These are phyloP conservation scores for Pachysandra terminalis DNA, from an alignment of 164 flowering plant genomes.

Conservation along the genomic window DNA sequence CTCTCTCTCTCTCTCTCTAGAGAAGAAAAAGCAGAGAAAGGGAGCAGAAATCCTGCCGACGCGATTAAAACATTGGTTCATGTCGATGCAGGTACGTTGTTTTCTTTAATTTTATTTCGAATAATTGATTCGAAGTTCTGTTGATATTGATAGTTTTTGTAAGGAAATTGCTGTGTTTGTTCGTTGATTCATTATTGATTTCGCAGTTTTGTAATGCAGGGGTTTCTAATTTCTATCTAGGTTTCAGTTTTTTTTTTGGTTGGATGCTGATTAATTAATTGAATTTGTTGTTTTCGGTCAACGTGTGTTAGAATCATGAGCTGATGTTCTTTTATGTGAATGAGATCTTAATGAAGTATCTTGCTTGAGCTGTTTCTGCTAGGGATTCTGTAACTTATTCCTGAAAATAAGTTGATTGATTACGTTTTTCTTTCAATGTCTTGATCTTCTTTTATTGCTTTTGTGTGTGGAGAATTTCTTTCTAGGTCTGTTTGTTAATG, in stretches of 20 bases:
- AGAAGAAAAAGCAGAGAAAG: background rate
- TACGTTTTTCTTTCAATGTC: background rate
- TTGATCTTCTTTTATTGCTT: background rate
- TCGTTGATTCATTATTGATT: background rate
- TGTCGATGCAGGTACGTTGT: background rate
- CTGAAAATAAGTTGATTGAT: background rate
- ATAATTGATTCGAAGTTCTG: background rate
- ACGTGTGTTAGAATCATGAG: background rate
- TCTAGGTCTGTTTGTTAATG: background rate
- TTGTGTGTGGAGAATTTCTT: background rate
- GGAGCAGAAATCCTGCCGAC: background rate
- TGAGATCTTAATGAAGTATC: background rate
- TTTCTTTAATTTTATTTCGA: too few species aligned
- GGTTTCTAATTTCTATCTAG: too few species aligned
- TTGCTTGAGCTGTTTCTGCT: background rate
- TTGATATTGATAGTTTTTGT: background rate
- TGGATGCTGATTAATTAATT: too few species aligned
- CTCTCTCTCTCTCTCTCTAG: too few species aligned
- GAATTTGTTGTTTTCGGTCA: background rate
- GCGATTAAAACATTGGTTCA: background rate
- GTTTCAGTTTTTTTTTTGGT: too few species aligned
- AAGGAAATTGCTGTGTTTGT: background rate
- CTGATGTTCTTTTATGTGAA: background rate
- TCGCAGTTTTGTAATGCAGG: background rate
- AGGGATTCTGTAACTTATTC: background rate